Evolutionary conservation across 148 eudicot species (phyloP).

Genomic region (Persicaria tinctoria): DNA sequence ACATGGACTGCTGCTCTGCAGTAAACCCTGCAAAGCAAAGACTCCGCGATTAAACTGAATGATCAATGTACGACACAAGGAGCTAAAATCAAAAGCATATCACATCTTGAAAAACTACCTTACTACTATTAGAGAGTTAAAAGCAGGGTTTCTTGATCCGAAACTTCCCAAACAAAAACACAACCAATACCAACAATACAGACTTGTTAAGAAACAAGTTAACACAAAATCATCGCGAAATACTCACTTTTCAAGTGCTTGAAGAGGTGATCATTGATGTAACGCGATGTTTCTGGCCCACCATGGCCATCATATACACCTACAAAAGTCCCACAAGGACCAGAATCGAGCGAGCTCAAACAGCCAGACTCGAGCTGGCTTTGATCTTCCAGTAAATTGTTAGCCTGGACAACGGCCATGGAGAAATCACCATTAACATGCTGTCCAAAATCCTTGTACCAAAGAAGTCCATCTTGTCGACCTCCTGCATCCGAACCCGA

Average conservation of each 20-base stretch:
- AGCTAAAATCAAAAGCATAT: no score
- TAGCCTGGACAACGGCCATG: constrained; percentile 6
- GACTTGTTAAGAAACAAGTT: no score
- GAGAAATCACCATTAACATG: constrained; percentile 36
- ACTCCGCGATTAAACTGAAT: no score
- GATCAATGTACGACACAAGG: no score
- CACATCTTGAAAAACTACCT: no score
- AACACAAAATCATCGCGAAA: background rate
- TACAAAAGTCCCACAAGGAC: constrained; percentile 35
- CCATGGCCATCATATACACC: constrained; percentile 38
- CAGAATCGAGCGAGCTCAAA: constrained; percentile 31
- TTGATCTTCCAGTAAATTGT: constrained; percentile 32
- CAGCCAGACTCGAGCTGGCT: constrained; percentile 39
- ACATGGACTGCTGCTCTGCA: constrained; percentile 27
- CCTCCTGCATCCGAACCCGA: constrained; percentile 25
- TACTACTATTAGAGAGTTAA: no score
- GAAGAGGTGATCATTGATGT: constrained; percentile 30
- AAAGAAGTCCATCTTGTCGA: constrained; percentile 35
- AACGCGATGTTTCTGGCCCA: constrained; percentile 34
- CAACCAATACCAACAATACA: no score
- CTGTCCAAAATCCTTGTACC: constrained; percentile 37
- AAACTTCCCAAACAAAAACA: background rate
- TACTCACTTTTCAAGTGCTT: constrained; percentile 29
- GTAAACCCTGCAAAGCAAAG: constrained; percentile 22
- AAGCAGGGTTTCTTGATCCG: background rate